phyloP scores from a whole-genome alignment of 2,329 filamentous ascomycete genomes.

The Microdochium bolleyi region DNA sequence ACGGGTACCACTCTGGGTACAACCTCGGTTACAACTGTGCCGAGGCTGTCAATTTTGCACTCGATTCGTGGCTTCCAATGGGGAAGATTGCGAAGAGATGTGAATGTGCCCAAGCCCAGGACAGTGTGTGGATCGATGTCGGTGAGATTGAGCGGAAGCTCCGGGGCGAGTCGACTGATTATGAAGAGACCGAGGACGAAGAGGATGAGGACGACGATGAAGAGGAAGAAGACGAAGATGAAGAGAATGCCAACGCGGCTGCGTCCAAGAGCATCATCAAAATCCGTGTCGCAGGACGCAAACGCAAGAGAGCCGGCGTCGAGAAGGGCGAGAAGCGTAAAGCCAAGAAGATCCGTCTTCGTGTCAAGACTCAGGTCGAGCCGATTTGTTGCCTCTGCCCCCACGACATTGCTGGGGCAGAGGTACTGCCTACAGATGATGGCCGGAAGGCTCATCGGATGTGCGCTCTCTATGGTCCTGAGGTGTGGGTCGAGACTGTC shows the following conservation, averaged over 20 bases:
- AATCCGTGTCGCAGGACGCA: constrained; percentile 39
- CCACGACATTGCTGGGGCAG: constrained; percentile 75
- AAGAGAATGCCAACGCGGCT: constrained; percentile 70
- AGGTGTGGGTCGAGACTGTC: constrained; percentile 74
- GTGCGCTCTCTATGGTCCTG: constrained; percentile 85
- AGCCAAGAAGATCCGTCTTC: constrained; percentile 72
- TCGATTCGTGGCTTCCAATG: constrained; percentile 91
- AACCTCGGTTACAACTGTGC: constrained; percentile 98
- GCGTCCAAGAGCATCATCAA: constrained; percentile 62
- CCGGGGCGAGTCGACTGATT: constrained; percentile 79
- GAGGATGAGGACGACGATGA: constrained; percentile 60
- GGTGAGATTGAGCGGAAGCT: constrained; percentile 92
- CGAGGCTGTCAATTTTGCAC: constrained; percentile 96
- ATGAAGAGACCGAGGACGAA: constrained; percentile 68
- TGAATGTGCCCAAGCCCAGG: constrained; percentile 86
- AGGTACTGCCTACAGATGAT: constrained; percentile 81
- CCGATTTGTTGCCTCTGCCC: constrained; percentile 89
- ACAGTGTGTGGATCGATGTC: constrained; percentile 98
- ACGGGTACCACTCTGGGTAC: constrained; percentile 96
- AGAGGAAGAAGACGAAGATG: constrained; percentile 48
- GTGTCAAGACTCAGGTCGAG: constrained; percentile 61
- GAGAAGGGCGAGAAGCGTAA: constrained; percentile 41
- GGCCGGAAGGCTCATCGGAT: constrained; percentile 80
- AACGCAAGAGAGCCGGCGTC: constrained; percentile 54
- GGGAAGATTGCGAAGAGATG: constrained; percentile 95